Conservation (phyloP, 805 yeast genomes). For the Blastobotrys muscicola region DNA sequence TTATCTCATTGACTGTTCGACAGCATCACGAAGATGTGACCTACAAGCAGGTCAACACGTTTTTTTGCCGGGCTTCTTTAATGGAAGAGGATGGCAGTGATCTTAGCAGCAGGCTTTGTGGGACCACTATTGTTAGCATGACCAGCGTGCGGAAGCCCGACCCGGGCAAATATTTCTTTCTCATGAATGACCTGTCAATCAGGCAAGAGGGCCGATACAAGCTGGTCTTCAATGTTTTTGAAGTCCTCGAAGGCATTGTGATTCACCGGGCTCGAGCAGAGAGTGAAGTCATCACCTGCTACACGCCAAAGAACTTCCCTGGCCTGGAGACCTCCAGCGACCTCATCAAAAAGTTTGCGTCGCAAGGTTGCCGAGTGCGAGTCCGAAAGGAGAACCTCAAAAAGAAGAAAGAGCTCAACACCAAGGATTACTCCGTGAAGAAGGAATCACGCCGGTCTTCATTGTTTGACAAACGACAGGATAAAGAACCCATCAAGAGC, state of each 20-base stretch:
- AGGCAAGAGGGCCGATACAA: slow-evolving; percentile 27
- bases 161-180: slow-evolving; percentile 24
- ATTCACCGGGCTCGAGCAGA: slow-evolving; percentile 14
- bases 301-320: slow-evolving; percentile 28
- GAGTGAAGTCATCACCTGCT: slow-evolving; percentile 21
- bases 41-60: slow-evolving; percentile 17
- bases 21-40: slow-evolving; percentile 25
- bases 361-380: slow-evolving; percentile 24
- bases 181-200: slow-evolving; percentile 26
- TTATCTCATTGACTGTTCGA: slow-evolving; percentile 16
- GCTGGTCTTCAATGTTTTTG: slow-evolving; percentile 24
- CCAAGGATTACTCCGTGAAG: no score
- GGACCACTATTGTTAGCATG: slow-evolving; percentile 18
- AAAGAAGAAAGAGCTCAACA: not conserved
- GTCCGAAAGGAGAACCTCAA: slow-evolving; percentile 18
- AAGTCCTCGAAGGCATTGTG: slow-evolving; percentile 16
- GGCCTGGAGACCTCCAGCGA: slow-evolving; percentile 26
- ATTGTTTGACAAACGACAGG: no score
- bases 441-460: no score
- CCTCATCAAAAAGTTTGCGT: slow-evolving; percentile 24
- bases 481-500: no score
- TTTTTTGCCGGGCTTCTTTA: slow-evolving; percentile 19
- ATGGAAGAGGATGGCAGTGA: slow-evolving; percentile 10
- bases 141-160: slow-evolving; percentile 19
- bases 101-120: slow-evolving; percentile 13